These are phyloP conservation scores for Fusarium palustre DNA, from an alignment of 2,329 filamentous ascomycete genomes.

Conservation along the genomic window DNA sequence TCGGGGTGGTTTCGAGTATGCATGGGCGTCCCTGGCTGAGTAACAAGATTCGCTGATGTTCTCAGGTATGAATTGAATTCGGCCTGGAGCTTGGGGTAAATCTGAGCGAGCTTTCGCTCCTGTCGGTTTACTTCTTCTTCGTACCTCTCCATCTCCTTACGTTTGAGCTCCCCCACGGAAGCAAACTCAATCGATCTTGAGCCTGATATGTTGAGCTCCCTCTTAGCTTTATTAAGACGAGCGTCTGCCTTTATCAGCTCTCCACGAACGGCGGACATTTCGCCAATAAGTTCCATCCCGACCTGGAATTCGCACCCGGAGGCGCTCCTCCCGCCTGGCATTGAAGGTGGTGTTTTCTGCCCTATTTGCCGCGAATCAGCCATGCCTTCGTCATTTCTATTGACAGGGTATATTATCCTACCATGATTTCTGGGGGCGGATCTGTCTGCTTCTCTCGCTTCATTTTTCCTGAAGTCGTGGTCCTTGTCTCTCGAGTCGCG, in stretches of 20 bases:
- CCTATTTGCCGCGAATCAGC: slow-evolving; percentile 14
- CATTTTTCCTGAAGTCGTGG: slow-evolving; percentile 16
- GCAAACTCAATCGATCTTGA: slow-evolving; percentile 40
- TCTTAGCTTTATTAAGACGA: slow-evolving; percentile 26
- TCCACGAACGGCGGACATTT: slow-evolving; percentile 39
- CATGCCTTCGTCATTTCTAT: background rate
- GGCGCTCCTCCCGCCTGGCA: background rate
- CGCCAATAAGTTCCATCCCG: slow-evolving; percentile 40
- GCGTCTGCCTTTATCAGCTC: slow-evolving; percentile 34
- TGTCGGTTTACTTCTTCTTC: slow-evolving; percentile 17
- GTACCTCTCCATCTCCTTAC: slow-evolving; percentile 24
- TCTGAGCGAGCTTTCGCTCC: slow-evolving; percentile 10
- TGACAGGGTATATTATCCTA: slow-evolving; percentile 3
- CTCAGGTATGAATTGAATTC: slow-evolving; percentile 3
- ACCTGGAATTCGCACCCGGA: slow-evolving; percentile 9
- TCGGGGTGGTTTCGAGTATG: background rate
- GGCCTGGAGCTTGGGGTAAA: slow-evolving; percentile 24
- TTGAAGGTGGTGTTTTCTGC: background rate
- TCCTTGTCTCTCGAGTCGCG: slow-evolving; percentile 7
- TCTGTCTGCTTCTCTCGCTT: slow-evolving; percentile 13
- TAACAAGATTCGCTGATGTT: background rate
- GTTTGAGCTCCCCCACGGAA: slow-evolving; percentile 36
- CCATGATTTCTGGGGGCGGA: slow-evolving; percentile 25
- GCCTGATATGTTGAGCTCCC: slow-evolving; percentile 26
- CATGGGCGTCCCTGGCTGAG: slow-evolving; percentile 1